phyloP scores from a whole-genome alignment of 2,329 filamentous ascomycete genomes.

The Fusarium sp. region DNA sequence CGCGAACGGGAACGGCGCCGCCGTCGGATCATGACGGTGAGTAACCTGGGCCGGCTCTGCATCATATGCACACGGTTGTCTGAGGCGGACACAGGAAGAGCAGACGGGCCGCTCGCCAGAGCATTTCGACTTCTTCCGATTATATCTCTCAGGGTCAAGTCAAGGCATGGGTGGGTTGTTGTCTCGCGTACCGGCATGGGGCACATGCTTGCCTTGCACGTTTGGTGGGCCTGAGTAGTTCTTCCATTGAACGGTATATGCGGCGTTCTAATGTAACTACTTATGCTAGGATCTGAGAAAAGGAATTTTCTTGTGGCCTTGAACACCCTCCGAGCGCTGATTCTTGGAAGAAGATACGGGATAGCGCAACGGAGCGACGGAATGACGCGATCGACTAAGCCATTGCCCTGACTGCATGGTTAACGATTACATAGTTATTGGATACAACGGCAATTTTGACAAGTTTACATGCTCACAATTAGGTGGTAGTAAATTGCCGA shows the following conservation, averaged over 20 bases:
- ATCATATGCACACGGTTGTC: background rate
- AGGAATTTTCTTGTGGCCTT: background rate
- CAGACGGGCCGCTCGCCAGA: slow-evolving; percentile 17
- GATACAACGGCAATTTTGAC: background rate
- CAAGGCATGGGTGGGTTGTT: slow-evolving; percentile 33
- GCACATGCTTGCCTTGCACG: background rate
- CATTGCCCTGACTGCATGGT: background rate
- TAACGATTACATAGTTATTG: background rate
- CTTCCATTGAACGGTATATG: background rate
- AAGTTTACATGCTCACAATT: background rate
- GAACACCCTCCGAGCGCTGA: background rate
- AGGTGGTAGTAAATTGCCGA: background rate
- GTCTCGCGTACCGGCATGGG: background rate
- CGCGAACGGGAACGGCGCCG: background rate
- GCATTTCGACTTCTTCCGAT: slow-evolving; percentile 13
- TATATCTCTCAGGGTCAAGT: slow-evolving; percentile 32
- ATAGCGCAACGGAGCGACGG: background rate
- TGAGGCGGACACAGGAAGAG: slow-evolving; percentile 1
- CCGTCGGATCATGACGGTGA: background rate
- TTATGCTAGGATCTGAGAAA: background rate
- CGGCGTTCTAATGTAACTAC: background rate
- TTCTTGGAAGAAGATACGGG: background rate
- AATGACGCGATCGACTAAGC: background rate
- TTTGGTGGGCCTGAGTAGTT: background rate
- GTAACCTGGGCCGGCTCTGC: background rate